Evolutionary conservation across 2,329 filamentous ascomycete genomes (phyloP), one percentile per base, ranked within the genome.

Genomic region (Microdochium trichocladiopsis): DNA sequence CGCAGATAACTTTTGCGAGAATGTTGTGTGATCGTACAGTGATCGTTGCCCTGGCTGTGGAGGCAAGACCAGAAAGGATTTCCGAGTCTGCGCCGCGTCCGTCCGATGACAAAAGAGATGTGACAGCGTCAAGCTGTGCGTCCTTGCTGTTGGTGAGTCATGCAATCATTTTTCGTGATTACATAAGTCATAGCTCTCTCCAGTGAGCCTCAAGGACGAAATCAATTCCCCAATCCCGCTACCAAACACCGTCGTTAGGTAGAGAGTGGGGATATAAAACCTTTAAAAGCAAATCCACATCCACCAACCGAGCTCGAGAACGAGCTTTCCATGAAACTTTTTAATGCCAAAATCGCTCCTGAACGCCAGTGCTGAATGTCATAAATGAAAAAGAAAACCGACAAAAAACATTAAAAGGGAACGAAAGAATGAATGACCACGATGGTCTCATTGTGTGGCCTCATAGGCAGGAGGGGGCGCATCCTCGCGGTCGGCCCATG

Each of bases 381-480:
- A 45, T 21, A 45, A 45, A 45, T 23, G 36, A 9, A 23, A 22
- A 45, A 21, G 22, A 8, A 45, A 45, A 45, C 47, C 14, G 11
- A 45, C 33, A 51, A 21, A 33, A n/a, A 22, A 18, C 25, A 21
- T 36, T 43, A 51, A 41, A 50, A 41, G 47, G 25, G 14, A 11
- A 8, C 8, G 11, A 23, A 25, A 11, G 47, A 48, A 28, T 18
- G 47, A n/a, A 25, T 9, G 22, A 50, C 45, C 48, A n/a, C 45
- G 50, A 51, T 48, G 48, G 55, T 51, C 58, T 70, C 68, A 78
- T 60, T 68, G 70, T 48, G 62, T 62, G 36, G 76, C 76, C 66
- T 85, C 76, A 63, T 86, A 86, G 53, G 83, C 81, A 14, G 83
- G 82, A 25, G 83, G 83, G 5, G 82, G 82, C 4, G 72, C 66